A percentile compares a stretch with the other conserved stretches of the same genome.
These are phyloP conservation scores for Fraxinus floribunda DNA, from an alignment of 305 asterid species.

Conservation along the genomic window DNA sequence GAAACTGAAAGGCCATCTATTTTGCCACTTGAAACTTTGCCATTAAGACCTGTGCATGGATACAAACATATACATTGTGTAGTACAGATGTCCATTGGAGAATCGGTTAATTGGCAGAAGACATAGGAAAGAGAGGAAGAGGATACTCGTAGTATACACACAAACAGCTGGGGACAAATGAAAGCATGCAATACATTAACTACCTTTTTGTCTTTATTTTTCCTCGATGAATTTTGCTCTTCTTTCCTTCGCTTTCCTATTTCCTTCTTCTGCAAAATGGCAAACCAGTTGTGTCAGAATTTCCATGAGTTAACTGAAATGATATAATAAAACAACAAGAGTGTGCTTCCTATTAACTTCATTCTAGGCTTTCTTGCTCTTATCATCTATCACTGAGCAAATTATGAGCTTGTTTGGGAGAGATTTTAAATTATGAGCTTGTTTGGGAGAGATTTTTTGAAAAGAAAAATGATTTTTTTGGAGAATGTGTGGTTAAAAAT, in stretches of 20 bases:
- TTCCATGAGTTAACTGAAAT: constrained; percentile 11
- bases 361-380: background rate
- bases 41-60: background rate
- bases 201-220: constrained; percentile 83
- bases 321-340: background rate
- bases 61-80: background rate
- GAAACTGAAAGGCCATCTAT: background rate
- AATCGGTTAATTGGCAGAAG: background rate
- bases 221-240: constrained; percentile 56
- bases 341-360: background rate
- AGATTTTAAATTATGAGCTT: background rate
- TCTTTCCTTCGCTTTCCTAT: constrained; percentile 87
- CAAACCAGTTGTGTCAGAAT: constrained; percentile 28
- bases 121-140: constrained; percentile 5
- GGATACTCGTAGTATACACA: background rate
- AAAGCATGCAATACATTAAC: constrained; percentile 11
- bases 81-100: background rate
- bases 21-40: background rate
- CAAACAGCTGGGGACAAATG: constrained; percentile 12
- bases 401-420: background rate
- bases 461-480: background rate
- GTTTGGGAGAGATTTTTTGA: background rate
- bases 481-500: background rate
- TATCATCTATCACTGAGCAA: constrained; percentile 3
- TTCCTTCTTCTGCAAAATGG: constrained; percentile 76